Evolutionary conservation across 129 eudicot species (phyloP), one percentile per base, ranked within the genome.

Genomic region (Tagetes erecta): DNA sequence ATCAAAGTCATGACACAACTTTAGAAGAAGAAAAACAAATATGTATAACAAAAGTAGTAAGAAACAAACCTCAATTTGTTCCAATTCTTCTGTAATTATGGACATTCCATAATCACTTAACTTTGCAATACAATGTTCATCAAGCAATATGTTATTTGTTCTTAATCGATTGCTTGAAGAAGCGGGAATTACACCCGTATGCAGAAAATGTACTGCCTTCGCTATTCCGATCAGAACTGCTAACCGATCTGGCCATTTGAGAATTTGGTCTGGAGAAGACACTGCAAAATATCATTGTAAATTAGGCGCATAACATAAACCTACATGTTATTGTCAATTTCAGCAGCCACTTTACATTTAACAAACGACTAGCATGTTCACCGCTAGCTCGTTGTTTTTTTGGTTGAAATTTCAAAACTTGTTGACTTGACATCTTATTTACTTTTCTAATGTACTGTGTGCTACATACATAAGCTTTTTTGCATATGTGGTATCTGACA

Each of bases 101-200:
- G 93, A 87, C 87, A 92, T 87, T 50, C 97, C 97, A 31, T 89
- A 92, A 80, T 92, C 97, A 63, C 96, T 92, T 45, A 92, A 83
- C 78, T 92, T 92, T 57, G 96, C 97, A 62, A 87, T 92, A 27
- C 87, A 76, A 84, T 92, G 93, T 72, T 89, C 97, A 74, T 92
- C 96, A 44, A 92, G 89, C 72, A 92, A 81, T 75, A 92, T 82
- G 70, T 89, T 92, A 59, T 89, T 83, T 35, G 96, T 81, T 85
- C 87, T 87, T 73, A 92, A 80, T 14, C 87, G 83, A 41, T 92
- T 92, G 56, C 74, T 81, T 20, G 83, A 82, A 65, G 87, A 82
- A 75, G 96, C 89, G 8, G 92, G 92, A 78, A 87, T 87, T 8
- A 87, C 93, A 41, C 97, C 97, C 0, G 96, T 87, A 66, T 92